These are phyloP conservation scores for Pichia sp. DNA, from an alignment of 1,139 yeast species.

Conservation along the genomic window DNA sequence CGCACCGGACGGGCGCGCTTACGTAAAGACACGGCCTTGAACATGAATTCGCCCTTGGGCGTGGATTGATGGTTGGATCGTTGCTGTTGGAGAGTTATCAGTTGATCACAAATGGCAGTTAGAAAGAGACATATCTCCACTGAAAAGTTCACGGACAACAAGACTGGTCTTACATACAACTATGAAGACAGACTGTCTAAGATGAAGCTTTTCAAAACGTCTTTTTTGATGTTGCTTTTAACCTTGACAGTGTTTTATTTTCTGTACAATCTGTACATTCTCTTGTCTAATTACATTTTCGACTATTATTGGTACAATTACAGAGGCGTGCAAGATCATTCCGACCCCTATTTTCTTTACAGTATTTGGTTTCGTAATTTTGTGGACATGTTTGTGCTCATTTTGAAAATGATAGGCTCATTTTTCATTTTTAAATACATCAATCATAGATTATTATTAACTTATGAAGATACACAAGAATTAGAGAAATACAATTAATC, in stretches of 20 bases:
- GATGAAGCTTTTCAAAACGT: constrained; percentile 5
- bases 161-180: constrained; percentile 8
- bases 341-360: constrained; percentile 3
- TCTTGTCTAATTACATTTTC: constrained; percentile 1
- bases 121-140: constrained; percentile 3
- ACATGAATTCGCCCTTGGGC: not conserved
- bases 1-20: not conserved
- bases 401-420: constrained; percentile 14
- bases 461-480: constrained; percentile 22
- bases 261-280: constrained; percentile 1
- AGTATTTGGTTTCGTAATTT: constrained; percentile 3
- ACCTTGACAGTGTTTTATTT: not conserved
- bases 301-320: constrained; percentile 11
- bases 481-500: constrained; percentile 23
- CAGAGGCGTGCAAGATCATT: constrained; percentile 1
- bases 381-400: constrained; percentile 12
- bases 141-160: constrained; percentile 1
- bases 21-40: not conserved
- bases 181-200: constrained; percentile 10
- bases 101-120: not conserved
- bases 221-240: constrained; percentile 4
- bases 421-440: constrained; percentile 17
- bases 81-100: not conserved
- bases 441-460: constrained; percentile 20
- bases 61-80: too few species aligned